A percentile compares a stretch with the other conserved stretches of the same genome.
Conservation (phyloP, 352 stramenopile genomes). For the Plasmopara halstedii region DNA sequence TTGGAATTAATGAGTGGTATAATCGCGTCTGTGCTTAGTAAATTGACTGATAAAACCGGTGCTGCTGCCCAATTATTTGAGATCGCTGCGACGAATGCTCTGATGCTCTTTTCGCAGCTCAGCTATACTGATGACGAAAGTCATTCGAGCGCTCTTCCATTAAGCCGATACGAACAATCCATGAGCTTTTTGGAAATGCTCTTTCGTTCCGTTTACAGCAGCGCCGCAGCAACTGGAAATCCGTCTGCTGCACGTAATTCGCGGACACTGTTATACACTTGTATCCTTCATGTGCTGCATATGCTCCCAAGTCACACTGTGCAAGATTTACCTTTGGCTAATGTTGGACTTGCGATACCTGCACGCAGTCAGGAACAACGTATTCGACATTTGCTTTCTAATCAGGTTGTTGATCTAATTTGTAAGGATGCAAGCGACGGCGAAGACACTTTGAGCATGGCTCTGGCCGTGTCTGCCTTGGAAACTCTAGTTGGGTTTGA, state of each 20-base stretch:
- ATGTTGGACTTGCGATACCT: conserved; percentile 8
- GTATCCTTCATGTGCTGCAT: conserved; percentile 62
- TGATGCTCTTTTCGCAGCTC: conserved; percentile 56
- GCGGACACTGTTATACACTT: conserved; percentile 70
- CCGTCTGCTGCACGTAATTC: conserved; percentile 64
- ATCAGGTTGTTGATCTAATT: conserved; percentile 59
- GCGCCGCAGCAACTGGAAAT: conserved; percentile 57
- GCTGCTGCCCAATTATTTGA: conserved; percentile 69
- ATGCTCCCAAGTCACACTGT: conserved; percentile 18
- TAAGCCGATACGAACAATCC: conserved; percentile 39
- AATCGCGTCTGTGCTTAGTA: conserved; percentile 47
- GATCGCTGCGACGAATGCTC: conserved; percentile 54
- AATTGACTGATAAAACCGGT: conserved; percentile 43
- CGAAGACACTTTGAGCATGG: conserved; percentile 74
- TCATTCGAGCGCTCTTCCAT: conserved; percentile 19
- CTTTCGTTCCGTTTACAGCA: conserved; percentile 53
- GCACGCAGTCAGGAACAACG: conserved; percentile 19
- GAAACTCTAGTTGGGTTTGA: conserved; percentile 61
- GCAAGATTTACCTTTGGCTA: conserved; percentile 11
- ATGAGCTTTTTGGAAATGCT: conserved; percentile 53
- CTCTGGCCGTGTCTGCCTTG: conserved; percentile 60
- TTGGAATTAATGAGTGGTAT: conserved; percentile 59
- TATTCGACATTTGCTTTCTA: conserved; percentile 32
- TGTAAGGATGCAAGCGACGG: conserved; percentile 73
- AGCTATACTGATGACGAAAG: conserved; percentile 17